Percentiles rank a stretch among this genome's conserved stretches.
These are phyloP conservation scores for Escallonia herrerae DNA, from an alignment of 129 eudicot genomes.

Conservation along the genomic window DNA sequence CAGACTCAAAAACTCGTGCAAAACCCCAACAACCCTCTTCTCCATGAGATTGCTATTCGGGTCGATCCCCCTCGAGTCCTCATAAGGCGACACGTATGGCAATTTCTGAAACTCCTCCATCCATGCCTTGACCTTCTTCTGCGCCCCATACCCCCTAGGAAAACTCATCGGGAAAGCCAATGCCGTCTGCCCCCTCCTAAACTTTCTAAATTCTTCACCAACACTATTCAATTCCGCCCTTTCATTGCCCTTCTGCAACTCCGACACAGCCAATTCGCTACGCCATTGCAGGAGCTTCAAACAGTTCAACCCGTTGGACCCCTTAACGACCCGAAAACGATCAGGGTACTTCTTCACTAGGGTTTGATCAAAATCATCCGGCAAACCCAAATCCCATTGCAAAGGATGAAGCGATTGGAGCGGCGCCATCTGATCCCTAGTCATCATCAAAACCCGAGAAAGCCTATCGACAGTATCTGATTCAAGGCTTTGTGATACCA, in stretches of 20 bases:
- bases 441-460: slow-evolving; percentile 65
- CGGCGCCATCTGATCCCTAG: slow-evolving; percentile 33
- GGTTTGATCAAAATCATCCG: slow-evolving; percentile 52
- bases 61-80: slow-evolving; percentile 61
- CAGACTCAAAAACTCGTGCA: slow-evolving; percentile 84
- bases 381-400: slow-evolving; percentile 88
- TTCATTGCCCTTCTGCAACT: slow-evolving; percentile 51
- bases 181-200: slow-evolving; percentile 50
- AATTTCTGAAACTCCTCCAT: slow-evolving; percentile 92
- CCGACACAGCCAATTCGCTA: slow-evolving; percentile 58
- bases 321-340: slow-evolving; percentile 41
- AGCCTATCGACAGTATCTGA: slow-evolving; percentile 36
- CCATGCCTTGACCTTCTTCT: slow-evolving; percentile 87
- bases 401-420: slow-evolving; percentile 52
- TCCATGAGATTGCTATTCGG: slow-evolving; percentile 87
- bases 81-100: slow-evolving; percentile 81
- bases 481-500: slow-evolving; percentile 29
- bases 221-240: slow-evolving; percentile 16
- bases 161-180: slow-evolving; percentile 66
- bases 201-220: slow-evolving; percentile 19
- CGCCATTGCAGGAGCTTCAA: slow-evolving; percentile 55
- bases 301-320: slow-evolving; percentile 35
- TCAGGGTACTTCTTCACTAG: slow-evolving; percentile 41
- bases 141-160: slow-evolving; percentile 82
- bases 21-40: slow-evolving; percentile 73